Evolutionary conservation across 176 grass and related monocot species (phyloP), one percentile per base, ranked within the genome.

Genomic region (Aegilops sharonensis): DNA sequence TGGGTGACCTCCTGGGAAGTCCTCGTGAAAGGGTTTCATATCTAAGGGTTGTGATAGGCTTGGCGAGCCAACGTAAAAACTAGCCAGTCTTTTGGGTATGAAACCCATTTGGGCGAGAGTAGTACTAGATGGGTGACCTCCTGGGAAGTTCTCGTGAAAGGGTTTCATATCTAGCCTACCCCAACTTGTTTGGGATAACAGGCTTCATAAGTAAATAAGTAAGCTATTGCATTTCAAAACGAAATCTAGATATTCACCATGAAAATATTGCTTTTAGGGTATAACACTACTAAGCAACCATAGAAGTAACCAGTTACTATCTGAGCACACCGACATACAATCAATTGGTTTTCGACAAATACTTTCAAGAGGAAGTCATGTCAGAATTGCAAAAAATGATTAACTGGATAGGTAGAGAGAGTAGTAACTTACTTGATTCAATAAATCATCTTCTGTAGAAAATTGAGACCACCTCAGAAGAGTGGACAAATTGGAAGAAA

Each of bases 381-480:
- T 52, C 50, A 90, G 62, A 90, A 34, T 14, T 0, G 13, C 2
- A n/a, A n/a, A 77, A 45, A 21, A 5, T 4, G 34, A 35, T 39
- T 52, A 30, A 80, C 35, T 15, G 35, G 25, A 76, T 57, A 75
- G 1, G 18, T 67, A 75, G 30, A 72, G 30, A 66, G 47, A 85
- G 60, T 25, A 79, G 1, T 60, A 86, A 61, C 35, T 86, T 82
- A 90, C 88, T 82, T 90, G 88, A 62, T 97, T 89, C 76, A 94
- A 75, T 48, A 97, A 82, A 43, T 97, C 90, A 15, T 57, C 47
- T 92, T 97, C 90, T 36, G 88, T 89, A 67, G 78, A 39, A 90
- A 94, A 97, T 39, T 90, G 90, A 42, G 86, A 94, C 94, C 92
- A 94, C 66, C 61, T 90, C 85, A 94, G 82, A 70, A 94, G 56